Conservation (phyloP, 2,329 filamentous ascomycete species). For the Alternaria novae-zelandiae region DNA sequence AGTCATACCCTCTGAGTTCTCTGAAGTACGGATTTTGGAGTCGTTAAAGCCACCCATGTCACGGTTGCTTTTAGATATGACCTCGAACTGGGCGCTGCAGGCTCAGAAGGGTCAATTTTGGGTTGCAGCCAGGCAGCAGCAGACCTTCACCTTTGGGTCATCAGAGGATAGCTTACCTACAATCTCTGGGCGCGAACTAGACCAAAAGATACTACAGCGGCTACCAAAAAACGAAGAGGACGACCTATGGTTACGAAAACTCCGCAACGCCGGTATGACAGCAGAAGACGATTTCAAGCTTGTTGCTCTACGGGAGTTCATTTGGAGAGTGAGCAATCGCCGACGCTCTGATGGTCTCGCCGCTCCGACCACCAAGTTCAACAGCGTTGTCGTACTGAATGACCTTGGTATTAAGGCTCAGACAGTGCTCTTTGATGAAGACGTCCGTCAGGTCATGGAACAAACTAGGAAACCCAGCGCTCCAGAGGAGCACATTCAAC, state of each 20-base stretch:
- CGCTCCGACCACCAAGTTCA: slow-evolving; percentile 58
- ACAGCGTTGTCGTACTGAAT: slow-evolving; percentile 75
- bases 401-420: slow-evolving; percentile 80
- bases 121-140: slow-evolving; percentile 75
- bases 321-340: slow-evolving; percentile 82
- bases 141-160: slow-evolving; percentile 71
- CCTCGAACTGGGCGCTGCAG: slow-evolving; percentile 83
- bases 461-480: slow-evolving; percentile 34
- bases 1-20: slow-evolving; percentile 70
- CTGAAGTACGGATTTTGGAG: slow-evolving; percentile 78
- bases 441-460: slow-evolving; percentile 56
- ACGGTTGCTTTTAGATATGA: slow-evolving; percentile 81
- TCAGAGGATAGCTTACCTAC: slow-evolving; percentile 61
- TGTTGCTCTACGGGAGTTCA: slow-evolving; percentile 83
- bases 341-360: slow-evolving; percentile 63
- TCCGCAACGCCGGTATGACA: slow-evolving; percentile 82
- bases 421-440: slow-evolving; percentile 91
- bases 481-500: slow-evolving; percentile 48
- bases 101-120: slow-evolving; percentile 85
- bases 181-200: slow-evolving; percentile 64
- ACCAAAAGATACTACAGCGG: slow-evolving; percentile 65
- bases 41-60: slow-evolving; percentile 82
- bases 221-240: slow-evolving; percentile 86
- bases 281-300: slow-evolving; percentile 89
- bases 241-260: slow-evolving; percentile 85